Evolutionary conservation across 352 stramenopile genomes (phyloP).

Genomic region (Globisporangium lucens): DNA sequence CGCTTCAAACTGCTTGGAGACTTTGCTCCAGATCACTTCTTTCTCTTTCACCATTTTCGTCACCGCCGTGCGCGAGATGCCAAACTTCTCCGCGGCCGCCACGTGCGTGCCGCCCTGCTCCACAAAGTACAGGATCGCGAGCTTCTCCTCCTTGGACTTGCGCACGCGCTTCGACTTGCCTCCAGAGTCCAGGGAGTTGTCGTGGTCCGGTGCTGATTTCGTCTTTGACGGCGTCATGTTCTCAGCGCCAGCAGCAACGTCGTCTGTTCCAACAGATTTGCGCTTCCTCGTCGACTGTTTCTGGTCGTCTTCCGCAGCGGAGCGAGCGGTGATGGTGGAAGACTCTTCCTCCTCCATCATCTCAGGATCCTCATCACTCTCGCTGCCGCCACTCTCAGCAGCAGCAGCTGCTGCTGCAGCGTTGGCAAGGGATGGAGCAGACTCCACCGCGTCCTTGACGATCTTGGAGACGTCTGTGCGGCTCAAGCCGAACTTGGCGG

Average conservation of each 20-base stretch:
- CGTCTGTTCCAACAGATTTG: constrained; percentile 2
- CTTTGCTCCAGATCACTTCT: constrained; percentile 29
- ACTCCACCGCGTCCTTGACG: constrained; percentile 20
- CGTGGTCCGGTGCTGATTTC: neutral
- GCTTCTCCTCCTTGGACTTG: constrained; percentile 50
- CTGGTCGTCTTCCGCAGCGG: neutral
- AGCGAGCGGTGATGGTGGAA: neutral
- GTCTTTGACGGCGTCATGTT: neutral
- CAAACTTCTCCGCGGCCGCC: constrained; percentile 51
- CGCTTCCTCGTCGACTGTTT: constrained; percentile 10
- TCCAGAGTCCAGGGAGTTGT: constrained; percentile 4
- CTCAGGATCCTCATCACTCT: constrained; percentile 4
- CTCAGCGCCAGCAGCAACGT: neutral
- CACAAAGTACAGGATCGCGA: constrained; percentile 51
- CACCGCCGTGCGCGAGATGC: constrained; percentile 48
- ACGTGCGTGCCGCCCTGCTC: constrained; percentile 46
- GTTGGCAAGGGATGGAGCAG: neutral
- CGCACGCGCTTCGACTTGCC: constrained; percentile 35
- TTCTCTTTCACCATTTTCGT: constrained; percentile 63
- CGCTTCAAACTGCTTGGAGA: neutral
- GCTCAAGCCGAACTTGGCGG: constrained; percentile 27
- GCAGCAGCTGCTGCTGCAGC: neutral
- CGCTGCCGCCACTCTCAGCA: neutral
- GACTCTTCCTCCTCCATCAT: constrained; percentile 6
- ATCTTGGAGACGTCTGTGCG: constrained; percentile 27